Evolutionary conservation across 495 filamentous ascomycete species (phyloP).

Genomic region (Letharia lupina): DNA sequence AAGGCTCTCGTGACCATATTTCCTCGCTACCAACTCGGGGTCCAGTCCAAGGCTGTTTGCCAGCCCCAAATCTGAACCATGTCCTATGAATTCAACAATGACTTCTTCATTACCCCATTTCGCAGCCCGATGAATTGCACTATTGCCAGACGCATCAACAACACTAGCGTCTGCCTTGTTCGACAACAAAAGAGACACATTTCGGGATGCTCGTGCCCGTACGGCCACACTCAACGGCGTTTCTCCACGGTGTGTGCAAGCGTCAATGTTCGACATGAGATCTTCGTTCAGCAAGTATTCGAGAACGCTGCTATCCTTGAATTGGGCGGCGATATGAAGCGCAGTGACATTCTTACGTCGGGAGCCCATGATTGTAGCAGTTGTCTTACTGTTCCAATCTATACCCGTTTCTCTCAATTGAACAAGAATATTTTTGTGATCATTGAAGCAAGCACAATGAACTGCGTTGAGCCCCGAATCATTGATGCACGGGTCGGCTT

Average conservation of each 20-base stretch:
- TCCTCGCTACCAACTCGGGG: not conserved
- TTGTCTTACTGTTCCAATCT: conserved; percentile 4
- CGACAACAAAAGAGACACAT: not conserved
- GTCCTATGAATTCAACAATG: not conserved
- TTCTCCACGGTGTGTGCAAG: not conserved
- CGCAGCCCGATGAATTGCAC: not conserved
- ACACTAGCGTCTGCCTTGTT: not conserved
- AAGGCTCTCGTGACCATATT: not conserved
- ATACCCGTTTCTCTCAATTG: not conserved
- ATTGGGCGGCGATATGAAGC: conserved; percentile 13
- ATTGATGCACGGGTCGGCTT: not conserved
- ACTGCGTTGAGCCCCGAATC: not conserved
- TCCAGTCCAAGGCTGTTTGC: not conserved
- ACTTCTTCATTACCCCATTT: not conserved
- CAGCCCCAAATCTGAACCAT: not conserved
- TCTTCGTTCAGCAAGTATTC: conserved; percentile 2
- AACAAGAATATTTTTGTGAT: not conserved
- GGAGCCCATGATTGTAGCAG: not conserved
- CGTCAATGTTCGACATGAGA: not conserved
- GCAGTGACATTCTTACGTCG: not conserved
- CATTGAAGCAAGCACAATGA: not conserved
- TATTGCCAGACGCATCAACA: too few species aligned
- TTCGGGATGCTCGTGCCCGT: not conserved
- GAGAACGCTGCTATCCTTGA: not conserved
- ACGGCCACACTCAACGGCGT: conserved; percentile 1